A percentile compares a stretch with the other conserved stretches of the same genome.
These are phyloP conservation scores for Fistulinella cinereoalba DNA, from an alignment of 1,284 basidiomycete genomes.

Conservation along the genomic window DNA sequence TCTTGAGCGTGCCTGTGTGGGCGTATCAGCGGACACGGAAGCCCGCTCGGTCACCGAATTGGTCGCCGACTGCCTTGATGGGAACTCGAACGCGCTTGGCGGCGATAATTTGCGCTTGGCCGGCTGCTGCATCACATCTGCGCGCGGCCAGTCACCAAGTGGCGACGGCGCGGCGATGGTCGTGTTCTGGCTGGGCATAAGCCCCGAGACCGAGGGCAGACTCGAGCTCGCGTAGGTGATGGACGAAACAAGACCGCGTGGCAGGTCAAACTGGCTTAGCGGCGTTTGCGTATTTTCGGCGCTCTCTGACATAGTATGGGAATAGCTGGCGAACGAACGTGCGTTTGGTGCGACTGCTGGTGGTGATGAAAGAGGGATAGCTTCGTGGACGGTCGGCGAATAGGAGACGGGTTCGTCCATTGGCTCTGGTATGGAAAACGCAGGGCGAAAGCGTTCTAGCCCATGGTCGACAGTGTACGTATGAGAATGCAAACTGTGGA, in stretches of 20 bases:
- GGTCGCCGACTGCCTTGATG: conserved; percentile 1
- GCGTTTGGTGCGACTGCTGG: neutral
- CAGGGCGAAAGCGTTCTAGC: conserved; percentile 45
- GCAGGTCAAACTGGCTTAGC: conserved; percentile 5
- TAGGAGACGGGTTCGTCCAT: conserved; percentile 20
- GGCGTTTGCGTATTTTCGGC: conserved; percentile 4
- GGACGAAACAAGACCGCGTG: conserved; percentile 11
- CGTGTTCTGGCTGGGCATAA: conserved; percentile 5
- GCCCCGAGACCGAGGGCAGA: conserved; percentile 24
- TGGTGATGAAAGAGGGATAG: conserved; percentile 21
- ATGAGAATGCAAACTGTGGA: conserved; percentile 35
- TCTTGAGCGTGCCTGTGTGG: conserved; percentile 33
- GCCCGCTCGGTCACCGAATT: conserved; percentile 7
- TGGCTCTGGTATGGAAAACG: conserved; percentile 20
- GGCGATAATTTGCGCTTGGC: conserved; percentile 31
- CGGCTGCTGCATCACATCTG: conserved; percentile 43
- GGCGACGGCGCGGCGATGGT: conserved; percentile 42
- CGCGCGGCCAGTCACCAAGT: conserved; percentile 56
- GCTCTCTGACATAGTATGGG: conserved; percentile 5
- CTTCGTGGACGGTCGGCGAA: conserved; percentile 24
- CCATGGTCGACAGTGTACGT: conserved; percentile 43
- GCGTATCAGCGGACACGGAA: conserved; percentile 1
- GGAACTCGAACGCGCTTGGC: conserved; percentile 25
- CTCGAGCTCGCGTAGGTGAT: conserved; percentile 34
- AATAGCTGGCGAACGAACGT: conserved; percentile 14